Base-by-base conservation (phyloP, 2,329 filamentous ascomycete species). In the Orbilia brochopaga region DNA sequence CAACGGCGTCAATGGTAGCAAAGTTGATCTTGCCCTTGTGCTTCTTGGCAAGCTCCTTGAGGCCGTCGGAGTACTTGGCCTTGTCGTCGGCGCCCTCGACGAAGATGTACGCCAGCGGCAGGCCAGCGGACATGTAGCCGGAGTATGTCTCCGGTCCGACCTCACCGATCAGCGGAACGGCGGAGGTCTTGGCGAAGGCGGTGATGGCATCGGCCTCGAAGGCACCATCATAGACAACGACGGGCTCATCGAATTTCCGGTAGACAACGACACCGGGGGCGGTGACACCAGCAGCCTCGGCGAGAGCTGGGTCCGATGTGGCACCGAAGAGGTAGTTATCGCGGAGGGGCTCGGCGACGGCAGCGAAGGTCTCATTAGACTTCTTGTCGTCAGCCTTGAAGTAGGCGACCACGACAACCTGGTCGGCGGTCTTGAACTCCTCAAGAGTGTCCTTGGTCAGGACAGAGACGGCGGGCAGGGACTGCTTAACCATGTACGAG, bases 401-500 rank as follows among this genome's bases (percentile, higher is more conserved):
- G 85, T 92, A 99, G 76, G 88, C 93, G 74, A 99, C 88, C 63
- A 97, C 81, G 72, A 97, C 93, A 74, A 97, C 91, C 85, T 97
- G 96, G 83, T 99, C 94, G 79, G 92, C 87, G 72, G 89, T 93
- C 88, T 97, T 97, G 88, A 99, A 96, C 78, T 96, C 92, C 79
- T 92, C 90, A 62, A 97, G 83, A 70, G 88, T 91, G 75, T 93
- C 90, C 80, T 89, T 87, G 77, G 86, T 88, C 70, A 99, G 85
- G 75, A 85, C 79, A 4, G 94, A 97, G 75, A 99, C 92, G 75
- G 94, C 90, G 60, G 94, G 94, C 73, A 99, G 86, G 24, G 91
- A 90, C 83, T 97, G 94, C 87, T 97, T 99, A 81, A 91, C 89
- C 94, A 99, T 99, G 85, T 96, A 97, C 24, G 87, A 89, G 74